Evolutionary conservation across 768 basidiomycete species (phyloP), one percentile per base, ranked within the genome.

Genomic region (Boletellus ananas): DNA sequence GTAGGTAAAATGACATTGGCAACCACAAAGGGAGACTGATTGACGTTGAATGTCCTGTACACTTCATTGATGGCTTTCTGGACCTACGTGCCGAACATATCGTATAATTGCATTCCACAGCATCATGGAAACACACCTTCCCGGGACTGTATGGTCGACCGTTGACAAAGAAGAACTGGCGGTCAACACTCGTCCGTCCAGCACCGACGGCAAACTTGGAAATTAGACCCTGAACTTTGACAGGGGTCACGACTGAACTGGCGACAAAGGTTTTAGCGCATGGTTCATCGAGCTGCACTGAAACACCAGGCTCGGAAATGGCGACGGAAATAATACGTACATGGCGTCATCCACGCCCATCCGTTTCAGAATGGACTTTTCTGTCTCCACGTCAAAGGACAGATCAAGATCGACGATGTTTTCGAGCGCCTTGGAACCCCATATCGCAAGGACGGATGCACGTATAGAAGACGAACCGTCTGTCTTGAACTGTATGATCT

Each of bases 111-210:
- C 14, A 20, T 5, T 9, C 5, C 9, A 41, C 33, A 34, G 39
- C 6, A 34, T 41, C 4, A 20, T 3, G n/a, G 16, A 27, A 38
- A 33, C 36, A 40, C 21, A 50, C 49, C 43, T 44, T 50, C 38
- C 49, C 49, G 5, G 49, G 49, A 20, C 38, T 50, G 31, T 90
- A 94, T 1, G 96, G 96, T 16, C 96, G 75, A 0, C 91, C 89
- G 58, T 99, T 98, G 57, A 98, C 74, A 58, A 84, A 99, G 69
- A 90, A 89, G 67, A 90, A 97, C 57, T 98, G 96, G 2, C 94
- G 72, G 62, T 97, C 96, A 0, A 82, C 78, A 5, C 85, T 82
- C 2, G 82, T 77, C 34, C 95, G 73, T 6, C 94, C 94, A 54
- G 79, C 80, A 0, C 85, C 87, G 13, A 84, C 71, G 0, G 78